A percentile compares a stretch with the other conserved stretches of the same genome.
Evolutionary conservation across 805 yeast genomes (phyloP).

Genomic region (Lipomyces japonicus): DNA sequence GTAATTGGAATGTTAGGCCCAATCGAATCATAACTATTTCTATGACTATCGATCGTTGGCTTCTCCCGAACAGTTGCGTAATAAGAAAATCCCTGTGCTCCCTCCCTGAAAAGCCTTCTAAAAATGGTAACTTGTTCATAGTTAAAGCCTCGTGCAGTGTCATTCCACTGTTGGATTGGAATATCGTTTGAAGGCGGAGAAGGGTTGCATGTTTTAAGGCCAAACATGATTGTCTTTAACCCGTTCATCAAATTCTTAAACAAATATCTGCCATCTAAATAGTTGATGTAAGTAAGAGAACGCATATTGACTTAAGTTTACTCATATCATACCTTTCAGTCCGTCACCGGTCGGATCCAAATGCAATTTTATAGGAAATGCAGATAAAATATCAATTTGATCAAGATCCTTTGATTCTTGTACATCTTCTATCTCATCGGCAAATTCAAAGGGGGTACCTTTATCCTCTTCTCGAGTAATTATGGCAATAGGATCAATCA

Average conservation of each 20-base stretch:
- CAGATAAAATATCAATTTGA: slow-evolving; percentile 42
- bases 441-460: slow-evolving; percentile 28
- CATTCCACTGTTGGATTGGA: slow-evolving; percentile 67
- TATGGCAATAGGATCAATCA: slow-evolving; percentile 22
- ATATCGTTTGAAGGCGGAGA: slow-evolving; percentile 54
- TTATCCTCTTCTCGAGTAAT: slow-evolving; percentile 25
- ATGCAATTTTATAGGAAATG: slow-evolving; percentile 58
- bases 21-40: slow-evolving; percentile 49
- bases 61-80: slow-evolving; percentile 50
- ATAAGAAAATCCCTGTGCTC: slow-evolving; percentile 72
- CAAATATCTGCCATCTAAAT: slow-evolving; percentile 79
- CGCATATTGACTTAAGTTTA: background rate
- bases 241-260: slow-evolving; percentile 88
- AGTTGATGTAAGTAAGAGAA: background rate
- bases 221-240: slow-evolving; percentile 82
- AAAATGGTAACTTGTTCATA: slow-evolving; percentile 79
- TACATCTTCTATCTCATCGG: slow-evolving; percentile 14
- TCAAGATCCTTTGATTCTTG: slow-evolving; percentile 34
- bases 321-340: slow-evolving; percentile 15
- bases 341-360: slow-evolving; percentile 57
- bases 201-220: slow-evolving; percentile 84
- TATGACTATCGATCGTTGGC: slow-evolving; percentile 34
- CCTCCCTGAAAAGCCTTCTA: slow-evolving; percentile 74
- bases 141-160: slow-evolving; percentile 76
- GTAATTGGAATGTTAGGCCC: slow-evolving; percentile 83